Evolutionary conservation across 2,329 filamentous ascomycete species (phyloP), one percentile per base, ranked within the genome.

Genomic region (Pseudocercospora crystallina): DNA sequence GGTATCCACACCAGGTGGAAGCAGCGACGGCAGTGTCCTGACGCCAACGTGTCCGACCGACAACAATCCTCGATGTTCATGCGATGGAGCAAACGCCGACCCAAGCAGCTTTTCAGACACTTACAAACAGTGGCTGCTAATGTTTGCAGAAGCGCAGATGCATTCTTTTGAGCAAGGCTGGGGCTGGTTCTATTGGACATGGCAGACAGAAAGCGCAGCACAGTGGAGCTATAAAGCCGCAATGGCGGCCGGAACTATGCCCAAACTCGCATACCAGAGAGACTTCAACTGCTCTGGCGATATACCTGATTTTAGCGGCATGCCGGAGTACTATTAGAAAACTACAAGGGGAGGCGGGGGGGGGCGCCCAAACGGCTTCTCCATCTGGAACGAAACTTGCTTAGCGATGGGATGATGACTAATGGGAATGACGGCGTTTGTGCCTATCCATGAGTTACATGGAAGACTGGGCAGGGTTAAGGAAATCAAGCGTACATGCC

Each of bases 101-200:
- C 79, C 87, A 0, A 72, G 75, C 13, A 66, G 73, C 3, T 97
- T 91, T 76, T 83, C 80, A 33, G 75, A 76, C 51, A 73, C 76
- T 4, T 99, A 99, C 73, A 96, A 94, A 73, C 74, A 84, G 60
- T 97, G 92, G 72, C 76, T 99, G 56, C 81, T 82, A 58, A 89
- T 88, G 72, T 97, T 97, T 72, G 94, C 94, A 5, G 86, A 96
- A 72, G 94, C 91, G 47, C 94, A 99, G 75, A 99, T 99, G 89
- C 80, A 86, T 62, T 89, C 85, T 52, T 99, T 97, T 66, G 92
- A 97, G 71, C 84, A 86, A 57, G 90, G 89, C 5, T 94, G 88
- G 86, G 94, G 94, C 42, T 99, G 94, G 94, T 96, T 95, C 74
- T 99, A 99, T 73, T 99, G 94, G 94, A 97, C 91, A 31, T 95